Base-by-base conservation (phyloP, 1,284 basidiomycete genomes). In the Leccinum subspadiceum region DNA sequence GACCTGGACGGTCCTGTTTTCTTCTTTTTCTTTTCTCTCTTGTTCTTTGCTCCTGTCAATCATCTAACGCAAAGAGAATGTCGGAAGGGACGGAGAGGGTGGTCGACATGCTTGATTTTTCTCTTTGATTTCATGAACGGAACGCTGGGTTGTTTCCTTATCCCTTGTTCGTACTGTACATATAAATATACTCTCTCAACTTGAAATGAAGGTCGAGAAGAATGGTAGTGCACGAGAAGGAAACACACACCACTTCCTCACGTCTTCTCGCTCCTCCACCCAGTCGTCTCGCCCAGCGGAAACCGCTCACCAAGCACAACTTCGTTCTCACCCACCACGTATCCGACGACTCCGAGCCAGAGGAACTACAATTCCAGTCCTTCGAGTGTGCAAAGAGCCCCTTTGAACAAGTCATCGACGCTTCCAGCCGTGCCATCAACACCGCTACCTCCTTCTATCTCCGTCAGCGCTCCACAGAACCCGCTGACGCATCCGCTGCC, bases 341-440 rank as follows among this genome's bases (percentile, higher is more conserved):
- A 22, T 87, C 87, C 13, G 86, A 86, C 65, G 86, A 86, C 65
- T 87, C 87, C 0, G 87, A 89, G 64, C 81, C 74, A 2, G 88
- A 89, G 64, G 83, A 82, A 26, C 66, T 64, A n/a, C 63, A 56
- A 5, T 62, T 67, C 46, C 62, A 70, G 37, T 59, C 62, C 24
- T 3, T 69, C 31, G 64, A 73, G 2, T 80, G 87, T 51, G 86
- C 76, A 50, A 89, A 84, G 74, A 89, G 84, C 54, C 86, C 88
- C 2, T 79, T 90, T 53, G 81, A 83, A 46, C 76, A 81, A 3
- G 78, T 84, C 60, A 64, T 85, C 20, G 84, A 85, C 31, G 73
- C 79, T 26, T 83, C 84, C 26, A 78, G 79, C 60, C 78, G 81
- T 24, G 79, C 79, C 9, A 68, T 84, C 5, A 77, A n/a, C n/a